Percentiles rank a stretch among this genome's conserved stretches.
Conservation (phyloP, 2,329 filamentous ascomycete genomes). For the Phoma herbarum region DNA sequence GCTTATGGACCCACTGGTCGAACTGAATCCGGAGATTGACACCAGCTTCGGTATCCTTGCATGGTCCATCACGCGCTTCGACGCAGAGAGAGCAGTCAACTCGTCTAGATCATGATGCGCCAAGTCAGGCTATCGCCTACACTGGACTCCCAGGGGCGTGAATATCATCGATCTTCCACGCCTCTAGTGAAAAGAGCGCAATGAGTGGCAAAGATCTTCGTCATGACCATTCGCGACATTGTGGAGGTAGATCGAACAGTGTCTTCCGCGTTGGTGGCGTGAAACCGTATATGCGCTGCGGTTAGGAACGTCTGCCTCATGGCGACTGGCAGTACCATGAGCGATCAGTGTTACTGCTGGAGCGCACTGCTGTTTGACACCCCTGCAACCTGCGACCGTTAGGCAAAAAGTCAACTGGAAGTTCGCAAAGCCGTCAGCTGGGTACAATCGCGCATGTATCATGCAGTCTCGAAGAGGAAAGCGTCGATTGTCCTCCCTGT, state of each 20-base stretch:
- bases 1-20: not conserved
- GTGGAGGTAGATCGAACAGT: not conserved
- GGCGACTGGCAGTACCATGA: not conserved
- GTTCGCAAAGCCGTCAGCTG: not conserved
- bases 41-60: slow-evolving; percentile 16
- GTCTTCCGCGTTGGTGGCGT: not conserved
- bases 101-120: slow-evolving; percentile 7
- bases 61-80: slow-evolving; percentile 11
- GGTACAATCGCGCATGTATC: not conserved
- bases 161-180: not conserved
- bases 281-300: not conserved
- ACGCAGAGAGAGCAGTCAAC: not conserved
- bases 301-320: not conserved
- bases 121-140: slow-evolving; percentile 11
- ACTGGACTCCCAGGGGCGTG: slow-evolving; percentile 3
- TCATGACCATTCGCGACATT: not conserved
- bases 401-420: not conserved
- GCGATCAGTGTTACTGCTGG: not conserved
- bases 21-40: slow-evolving; percentile 16
- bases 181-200: not conserved
- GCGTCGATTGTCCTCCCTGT: not conserved
- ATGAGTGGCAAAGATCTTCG: slow-evolving; percentile 1
- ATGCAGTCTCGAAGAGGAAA: not conserved
- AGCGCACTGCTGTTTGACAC: not conserved
- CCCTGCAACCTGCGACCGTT: not conserved